A percentile compares a stretch with the other conserved stretches of the same genome.
Conservation (phyloP, 257 asterid species). For the Henckelia pumila region DNA sequence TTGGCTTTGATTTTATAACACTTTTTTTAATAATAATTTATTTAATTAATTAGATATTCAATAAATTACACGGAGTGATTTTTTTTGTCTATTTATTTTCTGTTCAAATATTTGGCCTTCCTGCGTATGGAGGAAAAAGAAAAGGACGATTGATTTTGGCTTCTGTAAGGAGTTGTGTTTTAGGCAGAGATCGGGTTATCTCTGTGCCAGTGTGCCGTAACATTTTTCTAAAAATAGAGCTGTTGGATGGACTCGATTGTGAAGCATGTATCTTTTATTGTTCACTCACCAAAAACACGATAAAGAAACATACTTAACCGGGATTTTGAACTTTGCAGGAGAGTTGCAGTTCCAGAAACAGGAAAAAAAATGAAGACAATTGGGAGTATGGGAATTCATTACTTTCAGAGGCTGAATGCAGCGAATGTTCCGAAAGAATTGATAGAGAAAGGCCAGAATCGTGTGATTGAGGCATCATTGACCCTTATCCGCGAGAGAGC, state of each 20-base stretch:
- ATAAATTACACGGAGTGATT: too few species aligned
- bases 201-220: not conserved
- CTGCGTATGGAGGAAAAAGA: not conserved
- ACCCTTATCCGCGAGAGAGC: conserved; percentile 98
- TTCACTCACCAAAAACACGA: not conserved
- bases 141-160: not conserved
- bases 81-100: too few species aligned
- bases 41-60: too few species aligned
- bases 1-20: not conserved
- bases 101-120: not conserved
- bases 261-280: not conserved
- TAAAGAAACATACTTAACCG: not conserved
- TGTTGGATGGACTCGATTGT: not conserved
- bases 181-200: not conserved
- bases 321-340: conserved; percentile 6
- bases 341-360: conserved; percentile 19
- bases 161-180: not conserved
- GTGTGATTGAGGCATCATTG: conserved; percentile 93
- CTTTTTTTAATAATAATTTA: too few species aligned
- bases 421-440: conserved; percentile 77
- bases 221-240: not conserved
- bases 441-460: conserved; percentile 90
- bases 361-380: conserved; percentile 48
- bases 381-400: conserved; percentile 78
- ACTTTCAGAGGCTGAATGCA: conserved; percentile 71